These are phyloP conservation scores for Hymenochaete sp. DNA, from an alignment of 1,284 basidiomycete species.

Conservation along the genomic window DNA sequence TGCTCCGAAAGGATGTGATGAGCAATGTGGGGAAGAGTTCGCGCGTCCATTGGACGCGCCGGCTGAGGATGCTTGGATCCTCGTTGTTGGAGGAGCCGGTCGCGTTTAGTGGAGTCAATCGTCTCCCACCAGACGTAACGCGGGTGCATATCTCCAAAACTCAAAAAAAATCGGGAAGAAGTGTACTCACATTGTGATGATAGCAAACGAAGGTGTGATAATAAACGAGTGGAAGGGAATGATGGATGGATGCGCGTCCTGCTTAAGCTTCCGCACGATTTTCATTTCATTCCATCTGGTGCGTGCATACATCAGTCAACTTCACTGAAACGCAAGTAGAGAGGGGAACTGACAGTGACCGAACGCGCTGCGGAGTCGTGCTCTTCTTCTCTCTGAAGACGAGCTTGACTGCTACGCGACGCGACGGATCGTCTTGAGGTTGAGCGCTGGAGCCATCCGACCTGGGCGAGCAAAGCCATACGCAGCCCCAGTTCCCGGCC, in stretches of 20 bases:
- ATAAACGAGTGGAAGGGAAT: slow-evolving; percentile 89
- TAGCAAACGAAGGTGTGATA: slow-evolving; percentile 81
- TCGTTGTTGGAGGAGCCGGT: too few species aligned
- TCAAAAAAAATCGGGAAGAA: slow-evolving; percentile 1
- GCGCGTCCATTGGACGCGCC: too few species aligned
- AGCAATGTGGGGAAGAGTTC: too few species aligned
- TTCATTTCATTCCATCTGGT: slow-evolving; percentile 91
- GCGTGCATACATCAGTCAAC: neutral
- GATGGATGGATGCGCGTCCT: slow-evolving; percentile 81
- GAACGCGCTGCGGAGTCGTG: slow-evolving; percentile 78
- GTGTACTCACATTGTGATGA: slow-evolving; percentile 72
- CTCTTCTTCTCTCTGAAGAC: slow-evolving; percentile 74
- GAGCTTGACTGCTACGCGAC: slow-evolving; percentile 76
- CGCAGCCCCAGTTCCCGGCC: slow-evolving; percentile 82
- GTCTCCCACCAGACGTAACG: too few species aligned
- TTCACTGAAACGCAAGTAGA: neutral
- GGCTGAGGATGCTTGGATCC: too few species aligned
- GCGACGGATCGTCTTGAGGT: slow-evolving; percentile 17
- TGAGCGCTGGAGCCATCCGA: slow-evolving; percentile 28
- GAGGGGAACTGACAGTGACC: slow-evolving; percentile 57
- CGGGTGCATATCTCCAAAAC: slow-evolving; percentile 6
- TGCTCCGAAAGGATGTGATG: too few species aligned
- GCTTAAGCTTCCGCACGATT: slow-evolving; percentile 73
- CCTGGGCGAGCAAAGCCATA: slow-evolving; percentile 67
- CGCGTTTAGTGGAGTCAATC: too few species aligned